Conservation (phyloP, 192 early-diverging fungal species). For the Coemansia sp. region DNA sequence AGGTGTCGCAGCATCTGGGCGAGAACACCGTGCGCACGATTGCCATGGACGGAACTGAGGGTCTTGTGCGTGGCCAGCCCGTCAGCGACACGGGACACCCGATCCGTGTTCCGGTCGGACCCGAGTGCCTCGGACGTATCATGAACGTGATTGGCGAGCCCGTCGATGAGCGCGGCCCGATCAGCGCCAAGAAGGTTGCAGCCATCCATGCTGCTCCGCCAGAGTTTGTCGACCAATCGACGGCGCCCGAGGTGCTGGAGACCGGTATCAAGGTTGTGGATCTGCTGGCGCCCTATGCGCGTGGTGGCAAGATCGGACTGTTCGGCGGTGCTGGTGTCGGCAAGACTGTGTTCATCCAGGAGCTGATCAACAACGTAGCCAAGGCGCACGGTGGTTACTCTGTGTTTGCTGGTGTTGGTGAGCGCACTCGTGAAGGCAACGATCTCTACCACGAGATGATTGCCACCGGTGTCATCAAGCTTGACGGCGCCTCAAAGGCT, state of each 20-base stretch:
- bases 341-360: constrained; percentile 99
- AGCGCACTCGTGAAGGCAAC: constrained; percentile 99
- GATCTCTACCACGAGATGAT: constrained; percentile 99
- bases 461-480: constrained; percentile 92
- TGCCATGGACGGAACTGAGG: constrained; percentile 99
- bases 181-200: constrained; percentile 81
- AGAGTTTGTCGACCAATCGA: constrained; percentile 94
- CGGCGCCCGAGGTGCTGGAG: constrained; percentile 90
- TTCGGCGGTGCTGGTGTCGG: constrained; percentile 99
- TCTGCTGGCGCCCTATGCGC: constrained; percentile 93
- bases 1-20: constrained; percentile 96
- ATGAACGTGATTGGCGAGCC: constrained; percentile 99
- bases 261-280: constrained; percentile 99
- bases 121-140: constrained; percentile 95
- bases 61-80: constrained; percentile 93
- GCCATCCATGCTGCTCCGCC: constrained; percentile 93
- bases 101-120: constrained; percentile 90
- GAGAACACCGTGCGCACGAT: constrained; percentile 98
- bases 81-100: constrained; percentile 92
- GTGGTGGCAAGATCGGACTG: constrained; percentile 98
- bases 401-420: constrained; percentile 97
- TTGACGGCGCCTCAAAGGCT: constrained; percentile 92
- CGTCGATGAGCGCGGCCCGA: constrained; percentile 96
- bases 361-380: constrained; percentile 99
- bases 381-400: constrained; percentile 99